Percentiles rank a stretch among this genome's conserved stretches.
phyloP scores from a whole-genome alignment of 2,329 filamentous ascomycete species.

The Xylaria sp. region DNA sequence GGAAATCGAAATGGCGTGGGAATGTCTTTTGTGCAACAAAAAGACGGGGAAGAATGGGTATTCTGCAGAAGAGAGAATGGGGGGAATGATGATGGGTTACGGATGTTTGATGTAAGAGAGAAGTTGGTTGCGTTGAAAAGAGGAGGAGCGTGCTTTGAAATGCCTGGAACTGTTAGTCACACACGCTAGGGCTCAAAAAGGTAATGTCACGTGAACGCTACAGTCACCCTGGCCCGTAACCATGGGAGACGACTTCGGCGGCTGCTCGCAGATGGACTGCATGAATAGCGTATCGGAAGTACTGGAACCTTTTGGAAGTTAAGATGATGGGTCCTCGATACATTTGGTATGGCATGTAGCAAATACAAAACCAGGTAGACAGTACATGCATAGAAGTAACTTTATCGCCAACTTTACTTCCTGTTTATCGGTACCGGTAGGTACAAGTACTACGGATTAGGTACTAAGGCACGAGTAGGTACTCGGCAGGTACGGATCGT shows the following conservation, averaged over 20 bases:
- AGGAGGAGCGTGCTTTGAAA: slow-evolving; percentile 15
- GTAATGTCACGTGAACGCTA: slow-evolving; percentile 8
- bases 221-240: not conserved
- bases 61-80: not conserved
- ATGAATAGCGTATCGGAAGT: too few relatives aligned
- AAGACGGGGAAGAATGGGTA: not conserved
- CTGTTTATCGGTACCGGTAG: too few relatives aligned
- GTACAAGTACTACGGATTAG: too few relatives aligned
- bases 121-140: not conserved
- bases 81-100: slow-evolving; percentile 1
- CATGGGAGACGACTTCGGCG: not conserved
- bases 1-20: not conserved
- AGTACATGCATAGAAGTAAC: too few relatives aligned
- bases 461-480: too few relatives aligned
- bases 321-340: too few relatives aligned
- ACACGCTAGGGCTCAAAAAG: slow-evolving; percentile 9
- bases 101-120: slow-evolving; percentile 1
- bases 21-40: not conserved
- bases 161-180: slow-evolving; percentile 18
- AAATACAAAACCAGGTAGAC: too few relatives aligned
- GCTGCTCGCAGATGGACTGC: not conserved
- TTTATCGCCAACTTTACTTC: too few relatives aligned
- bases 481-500: too few relatives aligned
- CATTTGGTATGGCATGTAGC: too few relatives aligned
- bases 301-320: too few relatives aligned